Percentiles rank a stretch among this genome's conserved stretches.
Evolutionary conservation across 768 basidiomycete genomes (phyloP).

Genomic region (Heimioporus sp.): DNA sequence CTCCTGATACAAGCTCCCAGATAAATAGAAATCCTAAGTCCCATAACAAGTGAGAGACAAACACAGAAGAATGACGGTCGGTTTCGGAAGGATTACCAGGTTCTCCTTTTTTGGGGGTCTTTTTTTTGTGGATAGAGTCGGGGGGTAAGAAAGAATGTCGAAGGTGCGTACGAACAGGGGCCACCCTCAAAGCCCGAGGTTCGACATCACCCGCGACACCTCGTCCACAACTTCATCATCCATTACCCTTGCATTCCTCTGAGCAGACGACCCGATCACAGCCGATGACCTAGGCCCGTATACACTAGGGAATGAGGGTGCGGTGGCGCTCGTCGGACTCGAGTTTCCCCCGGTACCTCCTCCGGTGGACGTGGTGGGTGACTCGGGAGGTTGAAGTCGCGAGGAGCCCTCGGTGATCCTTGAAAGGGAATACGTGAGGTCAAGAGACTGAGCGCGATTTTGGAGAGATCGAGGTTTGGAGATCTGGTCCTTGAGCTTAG

Average conservation of each 20-base stretch:
- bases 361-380: conserved; percentile 72
- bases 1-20: conserved; percentile 31
- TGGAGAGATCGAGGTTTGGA: conserved; percentile 78
- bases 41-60: conserved; percentile 24
- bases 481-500: conserved; percentile 76
- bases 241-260: conserved; percentile 36
- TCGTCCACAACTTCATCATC: conserved; percentile 66
- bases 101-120: conserved; percentile 1
- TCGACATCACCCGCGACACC: conserved; percentile 76
- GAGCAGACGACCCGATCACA: conserved; percentile 43
- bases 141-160: conserved; percentile 8
- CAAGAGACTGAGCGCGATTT: conserved; percentile 87
- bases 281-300: conserved; percentile 63
- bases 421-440: conserved; percentile 81
- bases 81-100: conserved; percentile 18
- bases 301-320: conserved; percentile 83
- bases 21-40: conserved; percentile 36
- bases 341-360: conserved; percentile 75
- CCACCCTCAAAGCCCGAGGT: conserved; percentile 54
- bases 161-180: conserved; percentile 13
- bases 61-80: conserved; percentile 12
- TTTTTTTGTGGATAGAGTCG: conserved; percentile 7
- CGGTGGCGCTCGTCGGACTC: conserved; percentile 74
- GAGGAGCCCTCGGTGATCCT: conserved; percentile 70
- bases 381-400: conserved; percentile 67